phyloP scores from a whole-genome alignment of 345 rosid species.

The Lumnitzera littorea region DNA sequence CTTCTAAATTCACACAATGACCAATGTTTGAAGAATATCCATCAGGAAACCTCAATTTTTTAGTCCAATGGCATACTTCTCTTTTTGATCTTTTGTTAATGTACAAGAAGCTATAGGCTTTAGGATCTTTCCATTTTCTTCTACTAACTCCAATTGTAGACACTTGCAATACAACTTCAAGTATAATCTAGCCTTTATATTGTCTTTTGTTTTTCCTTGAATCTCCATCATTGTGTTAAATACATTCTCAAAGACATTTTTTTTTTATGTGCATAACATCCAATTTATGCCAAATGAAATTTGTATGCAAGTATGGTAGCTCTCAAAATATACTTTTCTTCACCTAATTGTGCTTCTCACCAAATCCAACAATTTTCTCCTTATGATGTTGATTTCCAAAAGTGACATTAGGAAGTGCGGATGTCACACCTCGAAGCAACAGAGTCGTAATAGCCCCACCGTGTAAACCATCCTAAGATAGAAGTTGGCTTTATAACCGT shows the following conservation, averaged over 20 bases:
- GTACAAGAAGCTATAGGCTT: conserved; percentile 1
- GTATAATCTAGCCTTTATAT: not conserved
- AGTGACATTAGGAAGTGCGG: not conserved
- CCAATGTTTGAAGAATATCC: conserved; percentile 6
- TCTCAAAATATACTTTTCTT: conserved; percentile 4
- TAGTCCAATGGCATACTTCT: not conserved
- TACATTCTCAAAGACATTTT: conserved; percentile 5
- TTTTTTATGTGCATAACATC: conserved; percentile 11
- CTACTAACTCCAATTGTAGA: not conserved
- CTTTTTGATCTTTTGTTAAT: not conserved
- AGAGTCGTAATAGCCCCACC: too few species aligned
- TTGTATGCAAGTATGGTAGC: not conserved
- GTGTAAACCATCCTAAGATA: too few species aligned
- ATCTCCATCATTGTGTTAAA: not conserved
- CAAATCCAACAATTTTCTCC: not conserved
- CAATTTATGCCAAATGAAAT: not conserved
- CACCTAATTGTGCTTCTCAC: not conserved
- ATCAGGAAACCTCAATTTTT: not conserved
- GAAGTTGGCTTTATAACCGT: too few species aligned
- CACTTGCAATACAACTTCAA: not conserved
- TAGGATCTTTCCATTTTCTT: not conserved
- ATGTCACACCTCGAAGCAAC: too few species aligned
- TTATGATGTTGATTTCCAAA: not conserved
- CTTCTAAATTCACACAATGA: not conserved
- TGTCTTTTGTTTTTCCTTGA: conserved; percentile 2